These are phyloP conservation scores for Fraxinus velutina DNA, from an alignment of 305 asterid species.

Conservation along the genomic window DNA sequence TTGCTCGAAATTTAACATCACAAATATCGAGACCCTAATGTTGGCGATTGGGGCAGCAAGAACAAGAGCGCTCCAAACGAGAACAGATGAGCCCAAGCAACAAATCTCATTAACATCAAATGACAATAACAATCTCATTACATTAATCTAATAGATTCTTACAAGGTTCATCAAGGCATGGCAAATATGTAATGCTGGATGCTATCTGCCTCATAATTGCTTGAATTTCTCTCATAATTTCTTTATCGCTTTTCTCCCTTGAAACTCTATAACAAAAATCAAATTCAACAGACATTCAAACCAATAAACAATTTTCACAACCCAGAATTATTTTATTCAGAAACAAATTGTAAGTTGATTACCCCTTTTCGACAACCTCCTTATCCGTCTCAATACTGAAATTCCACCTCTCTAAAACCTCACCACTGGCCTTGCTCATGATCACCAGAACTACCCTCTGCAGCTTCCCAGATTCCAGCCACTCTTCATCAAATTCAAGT, in stretches of 20 bases:
- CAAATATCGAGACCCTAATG: too few species aligned
- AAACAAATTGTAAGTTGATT: conserved; percentile 2
- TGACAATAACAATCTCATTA: not conserved
- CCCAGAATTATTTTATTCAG: not conserved
- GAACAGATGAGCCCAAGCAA: too few species aligned
- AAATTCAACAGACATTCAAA: conserved; percentile 3
- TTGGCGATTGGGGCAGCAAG: too few species aligned
- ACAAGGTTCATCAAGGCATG: conserved; percentile 91
- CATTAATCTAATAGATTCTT: conserved; percentile 24
- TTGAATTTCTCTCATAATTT: conserved; percentile 91
- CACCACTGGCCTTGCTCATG: conserved; percentile 78
- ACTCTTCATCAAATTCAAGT: conserved; percentile 40
- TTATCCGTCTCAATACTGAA: conserved; percentile 75
- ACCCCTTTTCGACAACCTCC: conserved; percentile 87
- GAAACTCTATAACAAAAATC: conserved; percentile 43
- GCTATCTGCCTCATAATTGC: conserved; percentile 96
- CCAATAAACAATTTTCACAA: not conserved
- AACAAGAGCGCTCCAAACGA: too few species aligned
- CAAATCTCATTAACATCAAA: too few species aligned
- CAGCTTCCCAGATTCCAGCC: conserved; percentile 86
- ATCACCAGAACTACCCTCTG: conserved; percentile 85
- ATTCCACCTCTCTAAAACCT: conserved; percentile 95
- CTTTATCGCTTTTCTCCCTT: conserved; percentile 89
- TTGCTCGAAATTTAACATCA: too few species aligned
- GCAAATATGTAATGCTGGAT: conserved; percentile 88